Evolutionary conservation across 768 basidiomycete genomes (phyloP).

Genomic region (Pulveroboletus ravenelii): DNA sequence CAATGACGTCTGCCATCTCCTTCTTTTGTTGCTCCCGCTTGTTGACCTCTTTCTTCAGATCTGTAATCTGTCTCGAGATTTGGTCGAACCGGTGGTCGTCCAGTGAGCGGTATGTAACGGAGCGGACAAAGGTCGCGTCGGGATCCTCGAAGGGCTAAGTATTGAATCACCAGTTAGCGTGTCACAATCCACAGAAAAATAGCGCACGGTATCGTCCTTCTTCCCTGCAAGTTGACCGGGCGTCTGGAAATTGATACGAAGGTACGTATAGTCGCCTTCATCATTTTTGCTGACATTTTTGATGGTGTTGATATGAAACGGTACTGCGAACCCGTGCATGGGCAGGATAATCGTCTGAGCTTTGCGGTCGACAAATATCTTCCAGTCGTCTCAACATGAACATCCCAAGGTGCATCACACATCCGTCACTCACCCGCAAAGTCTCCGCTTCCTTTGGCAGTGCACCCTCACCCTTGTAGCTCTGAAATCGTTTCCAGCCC

Average conservation of each 20-base stretch:
- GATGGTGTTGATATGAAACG: constrained; percentile 97
- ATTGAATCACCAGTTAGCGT: not conserved
- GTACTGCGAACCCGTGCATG: constrained; percentile 91
- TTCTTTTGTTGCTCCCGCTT: constrained; percentile 98
- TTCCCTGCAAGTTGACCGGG: constrained; percentile 96
- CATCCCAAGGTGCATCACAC: not conserved
- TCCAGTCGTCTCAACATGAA: constrained; percentile 8
- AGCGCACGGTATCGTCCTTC: constrained; percentile 86
- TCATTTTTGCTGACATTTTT: constrained; percentile 98
- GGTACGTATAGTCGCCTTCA: constrained; percentile 89
- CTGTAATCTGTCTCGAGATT: constrained; percentile 88
- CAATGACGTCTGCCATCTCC: constrained; percentile 96
- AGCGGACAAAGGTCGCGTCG: constrained; percentile 93
- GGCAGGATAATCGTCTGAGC: constrained; percentile 87
- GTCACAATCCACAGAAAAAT: not conserved
- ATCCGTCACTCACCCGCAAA: constrained; percentile 55
- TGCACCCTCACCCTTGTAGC: constrained; percentile 92
- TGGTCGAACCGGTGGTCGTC: constrained; percentile 87
- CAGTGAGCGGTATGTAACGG: constrained; percentile 86
- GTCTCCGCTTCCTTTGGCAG: constrained; percentile 80
- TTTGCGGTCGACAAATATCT: constrained; percentile 93
- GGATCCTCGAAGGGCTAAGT: constrained; percentile 91
- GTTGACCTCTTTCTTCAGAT: constrained; percentile 93
- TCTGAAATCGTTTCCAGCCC: constrained; percentile 92
- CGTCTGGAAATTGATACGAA: constrained; percentile 97